A percentile compares a stretch with the other conserved stretches of the same genome.
Evolutionary conservation across 208 protist species (phyloP).

Genomic region (Wallacemonas sp.): DNA sequence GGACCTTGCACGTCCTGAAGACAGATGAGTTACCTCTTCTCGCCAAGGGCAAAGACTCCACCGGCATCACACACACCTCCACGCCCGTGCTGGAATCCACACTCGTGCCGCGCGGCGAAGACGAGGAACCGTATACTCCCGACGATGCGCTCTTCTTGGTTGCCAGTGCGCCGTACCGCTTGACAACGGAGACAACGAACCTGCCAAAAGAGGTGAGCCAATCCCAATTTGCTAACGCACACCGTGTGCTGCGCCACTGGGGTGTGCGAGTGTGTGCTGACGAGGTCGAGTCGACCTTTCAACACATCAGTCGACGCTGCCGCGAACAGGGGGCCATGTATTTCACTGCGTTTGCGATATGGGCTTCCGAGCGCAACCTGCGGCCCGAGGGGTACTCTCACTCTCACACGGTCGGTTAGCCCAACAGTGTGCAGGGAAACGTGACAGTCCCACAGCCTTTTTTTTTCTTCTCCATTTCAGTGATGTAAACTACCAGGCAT

Average conservation of each 20-base stretch:
- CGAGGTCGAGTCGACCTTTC: constrained; percentile 15
- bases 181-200: constrained; percentile 18
- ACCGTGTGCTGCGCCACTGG: constrained; percentile 44
- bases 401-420: constrained; percentile 14
- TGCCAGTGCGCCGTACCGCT: constrained; percentile 20
- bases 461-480: not conserved
- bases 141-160: constrained; percentile 20
- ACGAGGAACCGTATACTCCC: constrained; percentile 13
- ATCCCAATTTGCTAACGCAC: constrained; percentile 24
- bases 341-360: constrained; percentile 55
- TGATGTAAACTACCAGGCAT: not conserved
- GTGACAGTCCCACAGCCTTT: not conserved
- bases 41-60: not conserved
- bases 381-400: constrained; percentile 44
- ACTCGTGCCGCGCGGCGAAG: not conserved
- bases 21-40: not conserved
- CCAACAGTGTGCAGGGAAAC: not conserved
- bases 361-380: constrained; percentile 48
- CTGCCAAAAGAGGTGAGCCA: constrained; percentile 36
- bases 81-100: not conserved
- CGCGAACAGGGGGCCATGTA: constrained; percentile 21
- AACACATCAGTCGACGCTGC: constrained; percentile 18
- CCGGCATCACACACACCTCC: not conserved
- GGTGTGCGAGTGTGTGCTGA: constrained; percentile 29
- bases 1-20: constrained; percentile 28